A percentile compares a stretch with the other conserved stretches of the same genome.
Evolutionary conservation across 352 stramenopile genomes (phyloP).

Genomic region (Hyaloperonospora brassicae): DNA sequence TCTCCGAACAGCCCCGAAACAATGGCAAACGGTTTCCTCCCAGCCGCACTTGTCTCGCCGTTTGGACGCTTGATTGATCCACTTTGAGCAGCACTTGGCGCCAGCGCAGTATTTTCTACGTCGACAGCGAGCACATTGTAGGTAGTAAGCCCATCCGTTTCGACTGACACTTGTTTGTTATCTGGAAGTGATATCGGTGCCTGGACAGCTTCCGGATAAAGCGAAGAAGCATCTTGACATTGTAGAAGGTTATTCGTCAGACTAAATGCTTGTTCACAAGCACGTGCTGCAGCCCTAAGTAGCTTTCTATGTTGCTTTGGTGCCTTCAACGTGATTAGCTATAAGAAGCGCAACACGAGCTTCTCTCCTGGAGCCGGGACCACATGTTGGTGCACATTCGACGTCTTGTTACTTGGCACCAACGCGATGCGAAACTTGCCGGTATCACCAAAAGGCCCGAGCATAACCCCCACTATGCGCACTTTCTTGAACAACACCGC

Average conservation of each 20-base stretch:
- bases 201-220: slow-evolving; percentile 44
- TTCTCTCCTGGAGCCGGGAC: slow-evolving; percentile 32
- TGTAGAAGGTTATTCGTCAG: slow-evolving; percentile 15
- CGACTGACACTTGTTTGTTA: background rate
- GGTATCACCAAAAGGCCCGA: slow-evolving; percentile 72
- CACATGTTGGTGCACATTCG: background rate
- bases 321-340: slow-evolving; percentile 36
- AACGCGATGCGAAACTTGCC: slow-evolving; percentile 66
- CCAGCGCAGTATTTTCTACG: background rate
- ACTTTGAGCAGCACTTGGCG: background rate
- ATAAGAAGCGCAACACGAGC: slow-evolving; percentile 55
- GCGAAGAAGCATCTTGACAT: slow-evolving; percentile 33
- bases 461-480: slow-evolving; percentile 36
- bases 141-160: slow-evolving; percentile 4
- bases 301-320: slow-evolving; percentile 24
- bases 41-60: slow-evolving; percentile 52
- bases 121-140: background rate
- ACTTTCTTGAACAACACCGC: slow-evolving; percentile 43
- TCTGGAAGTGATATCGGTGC: background rate
- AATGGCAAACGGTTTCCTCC: slow-evolving; percentile 60
- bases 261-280: slow-evolving; percentile 2
- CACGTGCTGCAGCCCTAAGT: background rate
- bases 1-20: slow-evolving; percentile 46
- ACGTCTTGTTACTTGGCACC: background rate
- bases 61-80: slow-evolving; percentile 59